phyloP scores from a whole-genome alignment of 2,329 filamentous ascomycete genomes.

The Exserohilum rostratum region DNA sequence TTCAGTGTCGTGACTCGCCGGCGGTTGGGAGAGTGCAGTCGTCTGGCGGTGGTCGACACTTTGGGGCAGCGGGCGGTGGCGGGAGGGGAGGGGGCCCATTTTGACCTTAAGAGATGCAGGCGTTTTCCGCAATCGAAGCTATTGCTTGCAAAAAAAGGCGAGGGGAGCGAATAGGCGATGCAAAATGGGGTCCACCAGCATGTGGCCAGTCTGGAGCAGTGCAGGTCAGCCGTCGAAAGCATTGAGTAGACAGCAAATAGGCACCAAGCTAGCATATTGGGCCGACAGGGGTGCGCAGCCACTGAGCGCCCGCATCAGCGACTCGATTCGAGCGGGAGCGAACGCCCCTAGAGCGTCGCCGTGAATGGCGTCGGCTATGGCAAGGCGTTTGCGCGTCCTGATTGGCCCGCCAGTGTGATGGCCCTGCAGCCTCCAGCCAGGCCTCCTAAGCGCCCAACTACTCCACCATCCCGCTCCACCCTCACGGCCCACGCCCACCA shows the following conservation, averaged over 20 bases:
- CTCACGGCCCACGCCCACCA: background rate
- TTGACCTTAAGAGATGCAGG: slow-evolving; percentile 33
- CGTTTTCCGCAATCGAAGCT: slow-evolving; percentile 16
- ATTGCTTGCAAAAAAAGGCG: slow-evolving; percentile 20
- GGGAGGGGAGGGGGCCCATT: slow-evolving; percentile 24
- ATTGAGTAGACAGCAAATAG: slow-evolving; percentile 36
- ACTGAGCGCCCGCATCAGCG: slow-evolving; percentile 36
- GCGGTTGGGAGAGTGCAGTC: slow-evolving; percentile 7
- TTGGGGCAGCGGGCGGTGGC: slow-evolving; percentile 34
- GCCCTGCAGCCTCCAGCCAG: slow-evolving; percentile 23
- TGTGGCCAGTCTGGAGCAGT: slow-evolving; percentile 24
- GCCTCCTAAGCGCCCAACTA: slow-evolving; percentile 40
- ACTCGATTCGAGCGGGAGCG: slow-evolving; percentile 30
- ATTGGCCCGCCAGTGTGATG: slow-evolving; percentile 35
- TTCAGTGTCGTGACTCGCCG: slow-evolving; percentile 10
- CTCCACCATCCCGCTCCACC: slow-evolving; percentile 21
- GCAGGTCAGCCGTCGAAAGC: slow-evolving; percentile 37
- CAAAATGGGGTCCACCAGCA: slow-evolving; percentile 25
- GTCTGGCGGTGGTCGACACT: slow-evolving; percentile 19
- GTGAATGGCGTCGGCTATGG: slow-evolving; percentile 25
- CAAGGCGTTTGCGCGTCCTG: too few species aligned
- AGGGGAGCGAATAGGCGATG: slow-evolving; percentile 23
- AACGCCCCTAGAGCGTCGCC: slow-evolving; percentile 30
- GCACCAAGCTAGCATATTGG: slow-evolving; percentile 35
- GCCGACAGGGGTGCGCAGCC: slow-evolving; percentile 34